Evolutionary conservation across 805 yeast genomes (phyloP).

Genomic region (Metschnikowia chrysomelidarum): DNA sequence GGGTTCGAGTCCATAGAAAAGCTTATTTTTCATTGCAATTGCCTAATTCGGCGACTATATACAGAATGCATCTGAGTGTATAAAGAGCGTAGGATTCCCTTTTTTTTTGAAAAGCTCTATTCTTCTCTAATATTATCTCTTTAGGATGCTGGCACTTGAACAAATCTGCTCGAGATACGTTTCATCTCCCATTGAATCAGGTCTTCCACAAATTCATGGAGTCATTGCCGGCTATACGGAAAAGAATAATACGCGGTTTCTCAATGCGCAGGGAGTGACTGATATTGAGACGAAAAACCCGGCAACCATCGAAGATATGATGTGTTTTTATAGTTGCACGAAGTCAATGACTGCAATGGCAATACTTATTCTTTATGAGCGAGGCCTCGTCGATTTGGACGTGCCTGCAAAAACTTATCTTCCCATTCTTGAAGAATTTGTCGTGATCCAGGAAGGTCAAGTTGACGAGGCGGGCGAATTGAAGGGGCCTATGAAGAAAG

Average conservation of each 20-base stretch:
- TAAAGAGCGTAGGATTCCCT: no score
- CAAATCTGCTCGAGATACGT: conserved; percentile 9
- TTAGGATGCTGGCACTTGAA: conserved; percentile 10
- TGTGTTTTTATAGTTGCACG: conserved; percentile 19
- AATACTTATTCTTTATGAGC: conserved; percentile 32
- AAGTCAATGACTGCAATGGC: conserved; percentile 31
- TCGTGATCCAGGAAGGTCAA: conserved; percentile 13
- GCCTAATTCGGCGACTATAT: no score
- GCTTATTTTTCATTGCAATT: no score
- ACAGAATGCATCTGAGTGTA: no score
- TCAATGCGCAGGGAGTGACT: conserved; percentile 15
- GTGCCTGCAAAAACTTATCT: conserved; percentile 30
- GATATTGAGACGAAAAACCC: conserved; percentile 11
- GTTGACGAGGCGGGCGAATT: conserved; percentile 19
- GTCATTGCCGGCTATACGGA: conserved; percentile 19
- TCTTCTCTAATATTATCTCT: no score
- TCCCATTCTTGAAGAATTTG: conserved; percentile 29
- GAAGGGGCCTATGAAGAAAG: conserved; percentile 6
- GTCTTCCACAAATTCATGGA: conserved; percentile 11
- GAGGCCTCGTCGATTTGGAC: conserved; percentile 32
- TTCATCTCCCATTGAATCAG: conserved; percentile 1
- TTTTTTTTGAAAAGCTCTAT: no score
- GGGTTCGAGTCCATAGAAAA: no score
- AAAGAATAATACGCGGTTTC: conserved; percentile 7
- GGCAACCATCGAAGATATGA: conserved; percentile 9